These are phyloP conservation scores for Aspergillus affinis DNA, from an alignment of 495 filamentous ascomycete species.

Conservation along the genomic window DNA sequence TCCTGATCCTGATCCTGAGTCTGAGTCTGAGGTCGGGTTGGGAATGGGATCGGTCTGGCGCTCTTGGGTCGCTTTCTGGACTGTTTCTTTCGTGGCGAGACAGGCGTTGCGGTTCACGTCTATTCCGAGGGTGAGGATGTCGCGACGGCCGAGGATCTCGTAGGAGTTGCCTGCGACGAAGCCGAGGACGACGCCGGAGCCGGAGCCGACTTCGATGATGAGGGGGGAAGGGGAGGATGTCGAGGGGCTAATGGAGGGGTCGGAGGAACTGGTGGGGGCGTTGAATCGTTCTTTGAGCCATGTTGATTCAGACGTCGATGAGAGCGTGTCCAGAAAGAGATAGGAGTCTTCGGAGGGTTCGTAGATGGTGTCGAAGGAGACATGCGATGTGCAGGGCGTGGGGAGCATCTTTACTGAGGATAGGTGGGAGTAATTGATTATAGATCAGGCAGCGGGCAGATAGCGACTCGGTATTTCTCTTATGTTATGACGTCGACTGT, in stretches of 20 bases:
- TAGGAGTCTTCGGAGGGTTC: slow-evolving; percentile 95
- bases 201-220: slow-evolving; percentile 83
- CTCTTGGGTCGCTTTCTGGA: slow-evolving; percentile 50
- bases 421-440: no score
- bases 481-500: no score
- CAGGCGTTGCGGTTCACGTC: slow-evolving; percentile 86
- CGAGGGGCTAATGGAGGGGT: no score
- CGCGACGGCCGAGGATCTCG: slow-evolving; percentile 67
- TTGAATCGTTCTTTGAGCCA: slow-evolving; percentile 66
- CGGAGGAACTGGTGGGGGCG: slow-evolving; percentile 5
- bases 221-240: slow-evolving; percentile 51
- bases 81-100: slow-evolving; percentile 62
- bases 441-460: no score
- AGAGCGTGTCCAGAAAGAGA: slow-evolving; percentile 89
- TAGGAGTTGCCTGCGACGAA: slow-evolving; percentile 77
- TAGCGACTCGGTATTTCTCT: no score
- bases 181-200: slow-evolving; percentile 86
- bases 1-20: no score
- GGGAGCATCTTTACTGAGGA: slow-evolving; percentile 66
- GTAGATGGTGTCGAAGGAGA: slow-evolving; percentile 82
- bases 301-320: slow-evolving; percentile 63
- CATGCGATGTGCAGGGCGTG: slow-evolving; percentile 88
- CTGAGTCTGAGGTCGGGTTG: background rate
- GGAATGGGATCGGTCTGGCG: slow-evolving; percentile 14
- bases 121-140: slow-evolving; percentile 69